phyloP scores from a whole-genome alignment of 495 filamentous ascomycete genomes.

The Tuber indicum region DNA sequence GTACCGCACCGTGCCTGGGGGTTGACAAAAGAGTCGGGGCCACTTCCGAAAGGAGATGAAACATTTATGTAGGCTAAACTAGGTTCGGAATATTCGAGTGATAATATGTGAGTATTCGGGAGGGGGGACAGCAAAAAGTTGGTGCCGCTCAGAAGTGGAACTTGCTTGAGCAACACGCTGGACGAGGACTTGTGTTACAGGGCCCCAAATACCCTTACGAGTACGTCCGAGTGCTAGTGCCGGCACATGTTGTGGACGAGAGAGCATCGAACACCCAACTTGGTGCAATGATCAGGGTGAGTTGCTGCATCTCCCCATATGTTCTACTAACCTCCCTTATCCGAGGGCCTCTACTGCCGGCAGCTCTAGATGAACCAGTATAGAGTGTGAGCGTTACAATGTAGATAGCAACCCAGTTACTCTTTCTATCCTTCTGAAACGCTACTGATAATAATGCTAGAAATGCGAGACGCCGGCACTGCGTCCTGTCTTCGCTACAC shows the following conservation, averaged over 20 bases:
- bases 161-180: too few relatives aligned
- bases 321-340: neutral
- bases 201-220: too few relatives aligned
- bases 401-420: neutral
- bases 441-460: neutral
- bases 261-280: neutral
- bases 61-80: too few relatives aligned
- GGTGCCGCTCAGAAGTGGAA: too few relatives aligned
- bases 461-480: neutral
- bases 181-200: too few relatives aligned
- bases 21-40: too few relatives aligned
- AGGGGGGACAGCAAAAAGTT: too few relatives aligned
- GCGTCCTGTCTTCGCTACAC: neutral
- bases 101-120: too few relatives aligned
- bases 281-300: neutral
- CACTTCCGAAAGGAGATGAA: too few relatives aligned
- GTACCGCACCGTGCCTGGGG: neutral
- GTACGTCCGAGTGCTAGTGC: too few relatives aligned
- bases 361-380: neutral
- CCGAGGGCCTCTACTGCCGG: neutral
- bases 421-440: neutral
- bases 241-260: neutral
- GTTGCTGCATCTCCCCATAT: neutral
- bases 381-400: neutral
- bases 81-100: too few relatives aligned